Base-by-base conservation (phyloP, 352 stramenopile genomes). In the Phytophthora cryptogea region DNA sequence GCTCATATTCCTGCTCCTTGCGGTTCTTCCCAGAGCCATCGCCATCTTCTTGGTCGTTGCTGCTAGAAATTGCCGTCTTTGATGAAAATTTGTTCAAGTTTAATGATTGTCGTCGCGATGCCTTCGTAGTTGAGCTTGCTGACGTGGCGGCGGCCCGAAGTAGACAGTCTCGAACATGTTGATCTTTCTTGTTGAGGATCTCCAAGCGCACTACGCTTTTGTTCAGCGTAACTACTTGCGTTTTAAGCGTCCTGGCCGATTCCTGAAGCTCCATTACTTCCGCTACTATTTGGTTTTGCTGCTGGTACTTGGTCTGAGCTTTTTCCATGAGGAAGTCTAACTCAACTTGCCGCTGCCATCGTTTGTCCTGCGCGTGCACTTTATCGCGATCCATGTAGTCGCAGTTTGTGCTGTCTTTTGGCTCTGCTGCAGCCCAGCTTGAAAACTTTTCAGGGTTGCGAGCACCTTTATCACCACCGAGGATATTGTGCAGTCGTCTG, bases 281-380 rank as follows among this genome's bases (percentile, higher is more conserved):
- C 1, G 84, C 72, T 0, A 88, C 74, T 2, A 83, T 54, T 52
- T 77, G 46, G 50, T 73, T 74, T 51, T 90, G 76, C 35, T 80
- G 63, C 16, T 78, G 66, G 32, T 92, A 92, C 44, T 76, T 83
- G 28, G 67, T 72, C 41, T 90, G 80, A 1, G 82, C 78, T 43
- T 84, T 80, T 51, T 82, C 64, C 62, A 82, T 73, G 11, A 81
- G 13, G 46, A 72, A 88, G 41, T 92, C 80, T 8, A 90, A 70
- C 35, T 92, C 82, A 4, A 76, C 53, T 27, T 72, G 61, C 2
- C 59, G 49, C 35, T 78, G 49, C 43, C 68, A 65, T 1, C 80
- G 69, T 47, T 73, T 78, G 36, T 89, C 80, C 16, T 53, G 40
- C 7, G 69, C 72, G 13, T 83, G 60, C 13, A 60, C 62, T 37